These are phyloP conservation scores for Boletus fagicola DNA, from an alignment of 768 basidiomycete genomes.

Conservation along the genomic window DNA sequence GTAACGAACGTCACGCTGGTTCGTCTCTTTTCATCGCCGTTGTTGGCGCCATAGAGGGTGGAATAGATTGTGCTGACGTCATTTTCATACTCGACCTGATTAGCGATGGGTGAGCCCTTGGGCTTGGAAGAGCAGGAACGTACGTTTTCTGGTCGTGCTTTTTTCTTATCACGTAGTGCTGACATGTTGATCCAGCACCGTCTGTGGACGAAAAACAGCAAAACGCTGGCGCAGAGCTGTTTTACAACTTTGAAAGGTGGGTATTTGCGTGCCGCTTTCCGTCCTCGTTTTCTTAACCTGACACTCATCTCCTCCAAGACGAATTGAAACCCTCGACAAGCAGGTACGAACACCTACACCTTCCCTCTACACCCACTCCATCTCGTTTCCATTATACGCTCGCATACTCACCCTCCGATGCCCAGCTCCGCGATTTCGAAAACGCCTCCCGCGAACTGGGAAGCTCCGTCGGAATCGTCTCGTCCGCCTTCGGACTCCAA, in stretches of 20 bases:
- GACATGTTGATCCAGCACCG: slow-evolving; percentile 27
- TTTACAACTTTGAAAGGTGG: slow-evolving; percentile 45
- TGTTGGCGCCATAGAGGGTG: not conserved
- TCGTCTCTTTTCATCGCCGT: slow-evolving; percentile 7
- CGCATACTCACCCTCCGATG: not conserved
- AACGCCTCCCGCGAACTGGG: slow-evolving; percentile 55
- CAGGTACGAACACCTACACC: slow-evolving; percentile 33
- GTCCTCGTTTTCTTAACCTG: not conserved
- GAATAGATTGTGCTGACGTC: not conserved
- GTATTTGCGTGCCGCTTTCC: slow-evolving; percentile 5
- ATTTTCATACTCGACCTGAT: not conserved
- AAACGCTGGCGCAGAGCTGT: slow-evolving; percentile 42
- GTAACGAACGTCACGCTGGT: slow-evolving; percentile 34
- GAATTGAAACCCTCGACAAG: slow-evolving; percentile 47
- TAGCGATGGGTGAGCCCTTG: slow-evolving; percentile 32
- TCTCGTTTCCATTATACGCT: not conserved
- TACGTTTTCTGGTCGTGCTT: not conserved
- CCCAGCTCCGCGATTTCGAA: slow-evolving; percentile 52
- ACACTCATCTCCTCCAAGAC: slow-evolving; percentile 26
- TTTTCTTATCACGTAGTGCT: not conserved
- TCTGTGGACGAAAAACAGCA: slow-evolving; percentile 49
- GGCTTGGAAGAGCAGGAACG: slow-evolving; percentile 43
- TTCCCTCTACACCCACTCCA: not conserved
- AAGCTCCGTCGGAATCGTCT: slow-evolving; percentile 53
- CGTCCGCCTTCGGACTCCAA: slow-evolving; percentile 48